These are phyloP conservation scores for Penicillium angulare DNA, from an alignment of 495 filamentous ascomycete species.

Conservation along the genomic window DNA sequence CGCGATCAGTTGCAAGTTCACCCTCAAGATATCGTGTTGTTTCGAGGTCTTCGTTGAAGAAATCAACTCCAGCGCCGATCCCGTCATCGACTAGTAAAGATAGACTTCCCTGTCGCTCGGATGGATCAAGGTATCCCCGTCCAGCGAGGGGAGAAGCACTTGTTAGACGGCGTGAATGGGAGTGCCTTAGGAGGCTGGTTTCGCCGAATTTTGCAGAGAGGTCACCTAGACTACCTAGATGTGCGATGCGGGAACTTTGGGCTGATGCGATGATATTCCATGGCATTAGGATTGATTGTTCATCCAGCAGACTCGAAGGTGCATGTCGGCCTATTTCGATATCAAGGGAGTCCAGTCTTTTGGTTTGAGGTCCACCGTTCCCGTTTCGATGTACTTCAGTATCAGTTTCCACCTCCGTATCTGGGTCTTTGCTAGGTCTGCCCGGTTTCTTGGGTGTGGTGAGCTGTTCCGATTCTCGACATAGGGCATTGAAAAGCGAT, in stretches of 20 bases:
- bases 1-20: constrained; percentile 31
- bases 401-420: constrained; percentile 11
- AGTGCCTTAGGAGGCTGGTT: constrained; percentile 7
- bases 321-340: constrained; percentile 64
- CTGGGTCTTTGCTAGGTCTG: no score
- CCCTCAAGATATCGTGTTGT: constrained; percentile 39
- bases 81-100: constrained; percentile 29
- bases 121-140: constrained; percentile 45
- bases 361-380: background rate
- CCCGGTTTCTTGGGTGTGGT: background rate
- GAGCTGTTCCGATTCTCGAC: constrained; percentile 26
- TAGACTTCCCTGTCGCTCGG: constrained; percentile 33
- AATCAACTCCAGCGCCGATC: no score
- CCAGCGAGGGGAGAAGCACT: constrained; percentile 61
- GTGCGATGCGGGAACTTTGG: constrained; percentile 52
- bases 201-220: constrained; percentile 48
- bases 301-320: constrained; percentile 53
- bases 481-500: constrained; percentile 46
- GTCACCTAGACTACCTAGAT: constrained; percentile 54
- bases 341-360: constrained; percentile 34
- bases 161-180: constrained; percentile 48
- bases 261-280: constrained; percentile 68
- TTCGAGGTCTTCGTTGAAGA: constrained; percentile 34
- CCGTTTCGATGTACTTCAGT: no score
- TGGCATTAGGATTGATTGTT: constrained; percentile 61